Percentiles rank a stretch among this genome's conserved stretches.
These are phyloP conservation scores for Didymella segeticola DNA, from an alignment of 2,329 filamentous ascomycete genomes.

Conservation along the genomic window DNA sequence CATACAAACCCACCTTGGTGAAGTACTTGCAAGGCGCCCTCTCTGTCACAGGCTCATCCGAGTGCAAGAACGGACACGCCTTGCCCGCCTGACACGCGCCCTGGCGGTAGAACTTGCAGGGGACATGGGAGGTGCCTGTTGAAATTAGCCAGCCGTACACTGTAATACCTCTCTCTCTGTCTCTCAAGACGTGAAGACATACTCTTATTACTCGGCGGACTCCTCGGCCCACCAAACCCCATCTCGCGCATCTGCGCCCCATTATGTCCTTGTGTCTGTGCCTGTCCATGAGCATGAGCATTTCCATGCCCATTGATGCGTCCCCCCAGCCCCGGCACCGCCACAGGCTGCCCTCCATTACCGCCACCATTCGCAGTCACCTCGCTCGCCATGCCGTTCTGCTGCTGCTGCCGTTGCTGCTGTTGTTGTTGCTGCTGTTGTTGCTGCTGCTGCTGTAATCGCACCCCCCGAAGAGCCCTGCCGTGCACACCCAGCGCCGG, in stretches of 20 bases:
- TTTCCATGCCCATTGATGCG: constrained; percentile 42
- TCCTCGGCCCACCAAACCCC: constrained; percentile 52
- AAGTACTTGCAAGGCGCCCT: constrained; percentile 97
- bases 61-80: constrained; percentile 95
- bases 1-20: constrained; percentile 74
- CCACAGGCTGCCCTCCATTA: constrained; percentile 31
- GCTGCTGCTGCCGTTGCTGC: constrained; percentile 36
- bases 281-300: too few species aligned
- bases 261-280: too few species aligned
- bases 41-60: constrained; percentile 82
- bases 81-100: constrained; percentile 95
- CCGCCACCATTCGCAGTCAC: constrained; percentile 37
- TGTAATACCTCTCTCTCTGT: too few species aligned
- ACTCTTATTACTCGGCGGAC: constrained; percentile 60
- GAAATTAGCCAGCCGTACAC: constrained; percentile 29
- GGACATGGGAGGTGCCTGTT: constrained; percentile 91
- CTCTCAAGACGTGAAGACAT: too few species aligned
- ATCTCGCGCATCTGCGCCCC: constrained; percentile 46
- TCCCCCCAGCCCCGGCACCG: constrained; percentile 46
- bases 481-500: too few species aligned
- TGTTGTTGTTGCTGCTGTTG: too few species aligned
- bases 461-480: too few species aligned
- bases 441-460: too few species aligned
- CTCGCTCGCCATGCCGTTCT: constrained; percentile 43
- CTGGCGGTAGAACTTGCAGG: constrained; percentile 99